phyloP scores from a whole-genome alignment of 768 basidiomycete species.

The Hemileccinum impolitum region DNA sequence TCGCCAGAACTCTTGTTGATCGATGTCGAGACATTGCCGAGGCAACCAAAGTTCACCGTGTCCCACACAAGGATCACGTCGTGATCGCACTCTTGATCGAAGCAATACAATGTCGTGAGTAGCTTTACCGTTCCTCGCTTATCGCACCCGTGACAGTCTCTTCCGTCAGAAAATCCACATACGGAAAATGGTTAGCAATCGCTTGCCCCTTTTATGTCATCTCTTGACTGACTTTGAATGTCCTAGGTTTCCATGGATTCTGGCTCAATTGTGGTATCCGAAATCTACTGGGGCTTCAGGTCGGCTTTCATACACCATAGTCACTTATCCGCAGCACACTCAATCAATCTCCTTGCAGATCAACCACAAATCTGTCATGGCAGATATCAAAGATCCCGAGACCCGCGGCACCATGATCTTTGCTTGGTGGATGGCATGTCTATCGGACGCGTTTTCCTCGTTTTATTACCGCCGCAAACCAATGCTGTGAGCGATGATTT shows the following conservation, averaged over 20 bases:
- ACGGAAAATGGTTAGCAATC: conserved; percentile 59
- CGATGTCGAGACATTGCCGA: conserved; percentile 86
- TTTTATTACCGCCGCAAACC: conserved; percentile 86
- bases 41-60: conserved; percentile 79
- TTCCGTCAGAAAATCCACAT: conserved; percentile 61
- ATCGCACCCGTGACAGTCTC: conserved; percentile 6
- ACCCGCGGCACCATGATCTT: conserved; percentile 83
- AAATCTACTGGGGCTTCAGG: conserved; percentile 74
- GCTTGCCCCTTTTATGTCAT: conserved; percentile 12
- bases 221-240: conserved; percentile 15
- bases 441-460: conserved; percentile 79
- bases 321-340: conserved; percentile 1
- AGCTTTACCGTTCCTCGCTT: neutral
- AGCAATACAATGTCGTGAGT: conserved; percentile 84
- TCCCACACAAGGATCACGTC: conserved; percentile 76
- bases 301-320: conserved; percentile 27
- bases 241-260: conserved; percentile 76
- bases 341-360: conserved; percentile 45
- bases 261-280: conserved; percentile 79
- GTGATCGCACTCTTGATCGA: conserved; percentile 81
- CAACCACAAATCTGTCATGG: conserved; percentile 79
- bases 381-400: conserved; percentile 69
- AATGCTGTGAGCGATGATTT: conserved; percentile 46
- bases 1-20: conserved; percentile 75
- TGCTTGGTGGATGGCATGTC: conserved; percentile 92